These are phyloP conservation scores for Exophiala mesophila DNA, from an alignment of 2,329 filamentous ascomycete genomes.

Conservation along the genomic window DNA sequence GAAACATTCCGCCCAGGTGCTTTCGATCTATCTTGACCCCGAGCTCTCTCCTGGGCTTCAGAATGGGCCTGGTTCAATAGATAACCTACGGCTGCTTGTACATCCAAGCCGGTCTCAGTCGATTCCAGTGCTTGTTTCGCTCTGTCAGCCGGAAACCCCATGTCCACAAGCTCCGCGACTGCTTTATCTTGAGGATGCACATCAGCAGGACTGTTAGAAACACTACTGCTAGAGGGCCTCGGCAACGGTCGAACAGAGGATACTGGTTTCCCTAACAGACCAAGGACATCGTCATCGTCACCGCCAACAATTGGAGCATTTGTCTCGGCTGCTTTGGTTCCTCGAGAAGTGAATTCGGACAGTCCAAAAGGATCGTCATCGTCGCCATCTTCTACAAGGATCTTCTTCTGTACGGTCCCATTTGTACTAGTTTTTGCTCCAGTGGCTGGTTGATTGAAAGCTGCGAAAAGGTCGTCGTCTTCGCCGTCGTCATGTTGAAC, in stretches of 20 bases:
- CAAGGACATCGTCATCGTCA: slow-evolving; percentile 61
- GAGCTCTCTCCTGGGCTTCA: slow-evolving; percentile 65
- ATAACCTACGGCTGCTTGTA: slow-evolving; percentile 84
- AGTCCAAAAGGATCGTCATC: slow-evolving; percentile 86
- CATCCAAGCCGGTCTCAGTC: slow-evolving; percentile 71
- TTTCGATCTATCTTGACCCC: slow-evolving; percentile 7
- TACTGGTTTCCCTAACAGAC: slow-evolving; percentile 56
- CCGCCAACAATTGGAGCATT: slow-evolving; percentile 56
- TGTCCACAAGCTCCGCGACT: slow-evolving; percentile 84
- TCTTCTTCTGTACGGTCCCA: slow-evolving; percentile 14
- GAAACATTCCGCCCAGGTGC: slow-evolving; percentile 4
- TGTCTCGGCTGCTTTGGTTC: slow-evolving; percentile 41
- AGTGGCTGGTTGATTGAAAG: slow-evolving; percentile 47
- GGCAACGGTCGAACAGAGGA: slow-evolving; percentile 35
- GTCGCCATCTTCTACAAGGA: slow-evolving; percentile 36
- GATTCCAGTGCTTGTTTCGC: slow-evolving; percentile 74
- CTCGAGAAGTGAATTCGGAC: slow-evolving; percentile 50
- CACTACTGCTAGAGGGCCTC: slow-evolving; percentile 8
- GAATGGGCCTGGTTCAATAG: slow-evolving; percentile 86
- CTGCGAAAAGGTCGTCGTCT: slow-evolving; percentile 58
- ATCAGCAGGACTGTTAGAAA: slow-evolving; percentile 27
- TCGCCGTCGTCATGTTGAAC: slow-evolving; percentile 39
- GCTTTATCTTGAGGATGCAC: slow-evolving; percentile 65
- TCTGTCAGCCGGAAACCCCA: slow-evolving; percentile 85
- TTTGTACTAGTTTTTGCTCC: slow-evolving; percentile 28